Base-by-base conservation (phyloP, 129 eudicot genomes). In the Tagetes patula region DNA sequence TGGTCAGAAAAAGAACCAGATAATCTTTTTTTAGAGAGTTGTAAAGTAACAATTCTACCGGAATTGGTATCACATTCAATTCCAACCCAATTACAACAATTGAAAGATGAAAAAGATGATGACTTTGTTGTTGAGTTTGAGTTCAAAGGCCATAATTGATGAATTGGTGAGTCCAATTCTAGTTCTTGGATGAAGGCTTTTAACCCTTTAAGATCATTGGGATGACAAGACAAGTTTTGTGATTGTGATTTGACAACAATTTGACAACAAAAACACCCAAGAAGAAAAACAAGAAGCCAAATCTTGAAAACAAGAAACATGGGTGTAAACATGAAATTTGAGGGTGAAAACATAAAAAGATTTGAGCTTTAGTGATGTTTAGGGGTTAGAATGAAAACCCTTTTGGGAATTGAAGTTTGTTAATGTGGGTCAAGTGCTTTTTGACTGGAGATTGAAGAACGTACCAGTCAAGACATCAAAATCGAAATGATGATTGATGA, bases 61-160 rank as follows among this genome's bases (percentile, higher is more conserved):
- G 86, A 79, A 59, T 60, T 32, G 12, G 84, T 68, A 76, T 65
- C 41, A 61, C 96, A 89, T 9, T 52, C 63, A 46, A 89, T 73
- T 4, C 91, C 96, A 5, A 37, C 75, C 96, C 87, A 86, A 72
- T 74, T 75, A 70, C 96, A 86, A 81, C 96, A 89, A 71, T 82
- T 64, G 47, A 52, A 48, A 34, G 87, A 37, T 12, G 85, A 73
- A 42, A 75, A 71, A 40, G 10, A 20, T 20, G 27, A 20, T 20
- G 27, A 20, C 27, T 20, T 20, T 20, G 27, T 20, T 20, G 27
- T 20, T 20, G 27, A 20, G 27, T 20, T 20, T 20, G 27, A 20
- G 27, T 20, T 20, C 27, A 20, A 20, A 20, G 27, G 27, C 27
- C 27, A 71, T 63, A 47, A 74, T 73, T 88, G 90, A 81, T 37